A percentile compares a stretch with the other conserved stretches of the same genome.
These are phyloP conservation scores for Megacollybia platyphylla DNA, from an alignment of 1,284 basidiomycete species.

Conservation along the genomic window DNA sequence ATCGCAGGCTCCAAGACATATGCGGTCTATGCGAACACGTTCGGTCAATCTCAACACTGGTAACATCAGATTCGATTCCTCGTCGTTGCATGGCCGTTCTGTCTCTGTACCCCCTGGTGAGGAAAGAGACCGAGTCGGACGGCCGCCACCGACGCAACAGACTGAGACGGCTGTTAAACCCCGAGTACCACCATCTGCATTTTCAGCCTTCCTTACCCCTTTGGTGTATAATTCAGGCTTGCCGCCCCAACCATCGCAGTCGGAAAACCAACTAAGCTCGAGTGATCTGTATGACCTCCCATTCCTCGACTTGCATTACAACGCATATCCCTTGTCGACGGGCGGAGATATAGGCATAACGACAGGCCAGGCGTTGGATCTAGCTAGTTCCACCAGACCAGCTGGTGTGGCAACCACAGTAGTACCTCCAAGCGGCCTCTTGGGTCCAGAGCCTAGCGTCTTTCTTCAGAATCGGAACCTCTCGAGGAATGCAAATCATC, in stretches of 20 bases:
- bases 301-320: slow-evolving; percentile 67
- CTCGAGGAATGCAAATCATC: slow-evolving; percentile 24
- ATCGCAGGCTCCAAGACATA: not conserved
- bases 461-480: slow-evolving; percentile 13
- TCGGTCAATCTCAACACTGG: not conserved
- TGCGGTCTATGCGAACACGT: slow-evolving; percentile 4
- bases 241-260: slow-evolving; percentile 12
- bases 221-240: slow-evolving; percentile 8
- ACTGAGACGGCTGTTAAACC: slow-evolving; percentile 16
- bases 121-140: slow-evolving; percentile 16
- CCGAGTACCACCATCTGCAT: slow-evolving; percentile 4
- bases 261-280: slow-evolving; percentile 10
- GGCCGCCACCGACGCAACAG: slow-evolving; percentile 15
- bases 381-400: slow-evolving; percentile 7
- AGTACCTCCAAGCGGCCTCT: slow-evolving; percentile 3
- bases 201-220: slow-evolving; percentile 4
- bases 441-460: slow-evolving; percentile 1
- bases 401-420: not conserved
- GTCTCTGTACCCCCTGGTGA: slow-evolving; percentile 47
- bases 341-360: slow-evolving; percentile 13
- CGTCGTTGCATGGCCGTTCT: slow-evolving; percentile 29
- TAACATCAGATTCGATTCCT: slow-evolving; percentile 1
- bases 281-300: slow-evolving; percentile 40
- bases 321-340: slow-evolving; percentile 19
- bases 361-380: slow-evolving; percentile 7